phyloP scores from a whole-genome alignment of 2,329 filamentous ascomycete genomes.

The Calonectria pauciramosa region DNA sequence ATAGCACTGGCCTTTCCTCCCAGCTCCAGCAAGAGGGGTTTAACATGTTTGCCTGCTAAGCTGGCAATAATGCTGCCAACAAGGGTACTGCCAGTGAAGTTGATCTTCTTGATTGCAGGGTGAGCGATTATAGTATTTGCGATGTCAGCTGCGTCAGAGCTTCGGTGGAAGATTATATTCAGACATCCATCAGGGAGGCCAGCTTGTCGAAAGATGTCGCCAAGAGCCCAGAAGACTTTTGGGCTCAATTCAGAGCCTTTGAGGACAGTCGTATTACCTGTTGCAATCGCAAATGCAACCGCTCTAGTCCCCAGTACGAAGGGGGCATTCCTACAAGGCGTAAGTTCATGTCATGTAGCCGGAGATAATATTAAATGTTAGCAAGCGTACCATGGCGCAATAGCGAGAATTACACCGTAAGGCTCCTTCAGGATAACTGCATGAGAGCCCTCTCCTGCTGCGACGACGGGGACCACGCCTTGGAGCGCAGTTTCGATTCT shows the following conservation, averaged over 20 bases:
- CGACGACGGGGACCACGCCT: conserved; percentile 51
- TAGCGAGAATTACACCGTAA: conserved; percentile 81
- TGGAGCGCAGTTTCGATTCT: conserved; percentile 50
- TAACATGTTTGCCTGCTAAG: conserved; percentile 78
- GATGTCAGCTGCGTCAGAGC: conserved; percentile 74
- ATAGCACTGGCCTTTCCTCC: conserved; percentile 86
- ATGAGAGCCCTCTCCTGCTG: conserved; percentile 44
- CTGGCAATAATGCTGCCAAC: conserved; percentile 80
- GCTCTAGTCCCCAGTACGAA: neutral
- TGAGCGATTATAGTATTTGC: conserved; percentile 77
- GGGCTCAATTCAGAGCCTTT: conserved; percentile 79
- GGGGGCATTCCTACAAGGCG: conserved; percentile 9
- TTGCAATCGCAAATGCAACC: neutral
- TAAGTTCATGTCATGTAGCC: neutral
- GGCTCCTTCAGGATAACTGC: conserved; percentile 66
- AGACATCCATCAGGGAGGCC: conserved; percentile 81
- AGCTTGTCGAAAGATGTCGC: conserved; percentile 75
- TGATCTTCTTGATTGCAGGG: conserved; percentile 79
- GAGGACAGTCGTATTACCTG: conserved; percentile 78
- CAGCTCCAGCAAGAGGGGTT: conserved; percentile 84
- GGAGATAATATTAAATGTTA: neutral
- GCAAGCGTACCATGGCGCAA: conserved; percentile 79
- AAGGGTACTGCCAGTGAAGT: conserved; percentile 83
- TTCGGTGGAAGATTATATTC: conserved; percentile 77
- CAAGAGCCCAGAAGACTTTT: conserved; percentile 72